Evolutionary conservation across 306 rosid genomes (phyloP), one percentile per base, ranked within the genome.

Genomic region (Pterocarpus macrocarpus): DNA sequence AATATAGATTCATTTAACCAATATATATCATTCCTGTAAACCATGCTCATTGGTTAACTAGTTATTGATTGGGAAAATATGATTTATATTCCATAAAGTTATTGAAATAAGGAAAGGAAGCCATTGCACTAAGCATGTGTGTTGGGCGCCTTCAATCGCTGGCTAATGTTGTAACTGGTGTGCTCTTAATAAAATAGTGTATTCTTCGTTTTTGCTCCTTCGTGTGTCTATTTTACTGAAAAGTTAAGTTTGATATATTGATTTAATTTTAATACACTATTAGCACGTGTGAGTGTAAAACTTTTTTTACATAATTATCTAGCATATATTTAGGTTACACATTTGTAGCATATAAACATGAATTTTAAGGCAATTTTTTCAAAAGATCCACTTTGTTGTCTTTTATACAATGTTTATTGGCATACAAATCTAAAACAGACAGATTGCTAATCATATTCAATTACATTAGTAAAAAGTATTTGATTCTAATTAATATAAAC

Each of bases 101-200:
- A 61, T 61, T 7, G 53, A 79, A 76, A 75, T 83, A 75, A 78
- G 61, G 2, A 53, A 72, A 83, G 63, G 84, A 49, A 28, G 22
- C 73, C 80, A 71, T 73, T 75, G 66, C 85, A 72, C 79, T 55
- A 52, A 80, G 43, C 62, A 36, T 73, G 73, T 76, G 81, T 66
- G 71, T 34, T 77, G 77, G 77, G 81, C 12, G 78, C 65, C 85
- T 73, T 82, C 71, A 43, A 74, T 79, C 67, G 41, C 71, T 77
- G 84, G 50, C 49, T 49, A 49, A 28, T 75, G 74, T 64, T 50
- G 49, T 66, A 34, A 5, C 2, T 77, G 52, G 9, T 63, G 28
- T 47, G 39, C 14, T 75, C 35, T 39, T 12, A 15, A 5, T 64
- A 17, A 66, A 71, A 47, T 62, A 41, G 5, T 68, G 43, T 28